A percentile compares a stretch with the other conserved stretches of the same genome.
Conservation (phyloP, 2,329 filamentous ascomycete species). For the Curvularia sp. region DNA sequence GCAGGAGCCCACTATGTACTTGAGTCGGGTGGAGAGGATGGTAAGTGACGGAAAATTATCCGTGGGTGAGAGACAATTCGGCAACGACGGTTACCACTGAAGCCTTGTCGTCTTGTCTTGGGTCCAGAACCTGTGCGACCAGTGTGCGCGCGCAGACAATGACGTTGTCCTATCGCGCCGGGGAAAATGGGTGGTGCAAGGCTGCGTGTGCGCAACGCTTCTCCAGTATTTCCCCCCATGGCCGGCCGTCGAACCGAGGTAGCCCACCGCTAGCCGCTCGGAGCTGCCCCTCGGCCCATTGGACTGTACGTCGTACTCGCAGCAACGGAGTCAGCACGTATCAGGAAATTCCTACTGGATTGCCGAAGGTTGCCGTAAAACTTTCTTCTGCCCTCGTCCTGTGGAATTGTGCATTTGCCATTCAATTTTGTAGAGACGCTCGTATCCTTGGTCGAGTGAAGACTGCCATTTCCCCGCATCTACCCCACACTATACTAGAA, state of each 20-base stretch:
- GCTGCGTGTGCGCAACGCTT: slow-evolving; percentile 33
- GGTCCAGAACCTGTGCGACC: slow-evolving; percentile 6
- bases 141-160: slow-evolving; percentile 19
- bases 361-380: slow-evolving; percentile 43
- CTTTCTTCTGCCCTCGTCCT: slow-evolving; percentile 20
- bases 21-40: slow-evolving; percentile 4
- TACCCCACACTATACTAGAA: slow-evolving; percentile 44
- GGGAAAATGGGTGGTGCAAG: slow-evolving; percentile 8
- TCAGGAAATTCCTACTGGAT: slow-evolving; percentile 28
- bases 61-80: slow-evolving; percentile 21
- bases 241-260: slow-evolving; percentile 16
- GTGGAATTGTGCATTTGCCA: neutral
- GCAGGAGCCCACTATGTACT: slow-evolving; percentile 18
- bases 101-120: slow-evolving; percentile 3
- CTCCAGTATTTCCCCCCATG: slow-evolving; percentile 25
- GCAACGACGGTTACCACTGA: slow-evolving; percentile 27
- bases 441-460: slow-evolving; percentile 18
- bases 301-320: slow-evolving; percentile 35
- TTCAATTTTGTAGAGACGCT: slow-evolving; percentile 3
- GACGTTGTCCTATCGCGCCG: slow-evolving; percentile 9
- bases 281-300: slow-evolving; percentile 42
- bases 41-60: slow-evolving; percentile 26
- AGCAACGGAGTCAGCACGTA: slow-evolving; percentile 31
- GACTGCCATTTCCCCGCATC: slow-evolving; percentile 32
- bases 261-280: slow-evolving; percentile 22